Base-by-base conservation (phyloP, 208 protist species). In the Porcisia deanei region DNA sequence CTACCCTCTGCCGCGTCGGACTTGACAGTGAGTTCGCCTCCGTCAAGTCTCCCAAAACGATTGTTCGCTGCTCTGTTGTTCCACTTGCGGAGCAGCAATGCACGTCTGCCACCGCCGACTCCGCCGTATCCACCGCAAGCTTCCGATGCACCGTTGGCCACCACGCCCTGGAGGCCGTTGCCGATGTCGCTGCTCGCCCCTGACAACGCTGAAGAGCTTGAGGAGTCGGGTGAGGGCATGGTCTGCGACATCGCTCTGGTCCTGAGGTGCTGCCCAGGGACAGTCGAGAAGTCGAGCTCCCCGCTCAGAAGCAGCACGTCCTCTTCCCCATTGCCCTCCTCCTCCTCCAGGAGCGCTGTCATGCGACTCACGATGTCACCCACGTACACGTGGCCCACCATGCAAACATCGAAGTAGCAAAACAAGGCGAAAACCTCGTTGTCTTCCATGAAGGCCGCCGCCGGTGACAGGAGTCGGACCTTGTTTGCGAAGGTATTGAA, bases 401-500 rank as follows among this genome's bases (percentile, higher is more conserved):
- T 78, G 20, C 85, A 79, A 10, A 72, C 54, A 61, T 96, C 92
- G 49, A 96, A 88, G 75, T 90, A 93, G 61, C 78, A 80, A 75
- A 96, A 96, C 49, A 96, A 75, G 10, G 81, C 82, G 81, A 92
- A 94, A 45, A 94, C 79, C 69, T 90, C 88, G 68, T 86, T 85
- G 75, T 94, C 89, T 75, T 94, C 88, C 75, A 96, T 77, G 16
- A 80, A 73, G 18, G 92, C 88, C 5, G 86, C 85, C 9, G 83
- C 83, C 25, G 83, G 82, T 3, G 89, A 94, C 12, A 92, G 58
- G 1, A 78, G 75, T 37, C 89, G 89, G 9, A 96, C 73, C 41
- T 85, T 82, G n/a, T 82, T 86, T 7, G 84, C 87, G 69, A 96
- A 90, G 8, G 78, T 83, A 37, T 91, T 89, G 80, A 94, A 96